phyloP scores from a whole-genome alignment of 257 asterid genomes.

The Petunia axillaris region DNA sequence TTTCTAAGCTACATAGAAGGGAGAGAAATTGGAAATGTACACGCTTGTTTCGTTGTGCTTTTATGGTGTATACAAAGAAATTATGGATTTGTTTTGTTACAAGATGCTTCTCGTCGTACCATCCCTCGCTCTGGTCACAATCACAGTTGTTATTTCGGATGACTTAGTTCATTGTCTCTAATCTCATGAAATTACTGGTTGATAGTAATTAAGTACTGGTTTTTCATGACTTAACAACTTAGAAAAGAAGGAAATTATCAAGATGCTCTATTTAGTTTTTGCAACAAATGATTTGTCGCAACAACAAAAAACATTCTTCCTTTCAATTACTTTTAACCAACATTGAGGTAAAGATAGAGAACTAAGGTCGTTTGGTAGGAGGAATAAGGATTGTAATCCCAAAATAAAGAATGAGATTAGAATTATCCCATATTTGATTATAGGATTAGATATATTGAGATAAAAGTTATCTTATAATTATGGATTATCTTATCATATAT shows the following conservation, averaged over 20 bases:
- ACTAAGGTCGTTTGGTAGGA: too few relatives aligned
- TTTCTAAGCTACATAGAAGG: background rate
- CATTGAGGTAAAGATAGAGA: too few relatives aligned
- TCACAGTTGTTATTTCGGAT: background rate
- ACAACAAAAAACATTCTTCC: too few relatives aligned
- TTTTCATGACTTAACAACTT: background rate
- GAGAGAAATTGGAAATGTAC: background rate
- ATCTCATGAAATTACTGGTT: background rate
- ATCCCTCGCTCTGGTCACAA: background rate
- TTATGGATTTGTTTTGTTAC: background rate
- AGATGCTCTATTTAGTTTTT: background rate
- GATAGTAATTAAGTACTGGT: background rate
- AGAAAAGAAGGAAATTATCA: background rate
- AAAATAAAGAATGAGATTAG: too few relatives aligned
- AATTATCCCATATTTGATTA: too few relatives aligned
- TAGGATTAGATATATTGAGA: too few relatives aligned
- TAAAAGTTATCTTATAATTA: too few relatives aligned
- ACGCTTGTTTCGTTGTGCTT: background rate
- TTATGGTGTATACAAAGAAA: background rate
- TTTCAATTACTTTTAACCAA: too few relatives aligned
- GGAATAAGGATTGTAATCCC: too few relatives aligned
- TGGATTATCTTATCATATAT: too few relatives aligned
- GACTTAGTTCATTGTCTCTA: background rate
- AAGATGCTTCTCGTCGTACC: background rate
- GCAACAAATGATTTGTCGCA: background rate